Evolutionary conservation across 768 basidiomycete species (phyloP), one percentile per base, ranked within the genome.

Genomic region (Hysterangium stoloniferum): DNA sequence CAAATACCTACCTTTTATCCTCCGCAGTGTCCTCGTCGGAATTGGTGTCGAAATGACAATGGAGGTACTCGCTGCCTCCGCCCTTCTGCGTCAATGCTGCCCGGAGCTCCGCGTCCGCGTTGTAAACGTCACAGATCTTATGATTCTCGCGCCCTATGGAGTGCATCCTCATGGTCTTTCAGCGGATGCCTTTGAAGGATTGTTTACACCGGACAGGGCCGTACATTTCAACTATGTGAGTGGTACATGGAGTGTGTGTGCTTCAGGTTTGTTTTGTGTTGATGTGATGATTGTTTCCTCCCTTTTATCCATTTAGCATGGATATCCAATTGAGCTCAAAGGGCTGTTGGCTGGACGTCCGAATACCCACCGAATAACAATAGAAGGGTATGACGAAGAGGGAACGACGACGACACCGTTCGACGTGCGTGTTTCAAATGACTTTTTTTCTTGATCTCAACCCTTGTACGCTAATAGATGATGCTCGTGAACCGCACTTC

Each of bases 31-130:
- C 40, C 73, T 95, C 19, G 87, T 90, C 32, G 89, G 89, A 7
- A 82, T 89, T 58, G 91, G 92, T 54, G 83, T 87, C 24, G 92
- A 93, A 64, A 75, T 89, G 20, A 94, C 88, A 0, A 84, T 89
- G 57, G 92, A 96, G 62, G 83, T 91, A 49, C 82, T 95, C 59
- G 84, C 87, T 2, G 91, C 92, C 1, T 85, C 88, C 0, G 80
- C 81, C 2, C 73, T 93, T 19, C 77, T 94, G 22, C 82, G 84
- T 58, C 78, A 79, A 59, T 66, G 76, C 20, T 71, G 72, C n/a
- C 81, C 86, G 2, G 73, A 74, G 7, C 74, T 96, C 24, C 82
- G 92, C 32, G 82, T 90, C 6, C 80, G 88, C 17, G 86, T 94
- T 51, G 80, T 94, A 52, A 94, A 95, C 57, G 83, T 95, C 53